These are phyloP conservation scores for Vitis amurensis DNA, from an alignment of 164 flowering plant species.

Conservation along the genomic window DNA sequence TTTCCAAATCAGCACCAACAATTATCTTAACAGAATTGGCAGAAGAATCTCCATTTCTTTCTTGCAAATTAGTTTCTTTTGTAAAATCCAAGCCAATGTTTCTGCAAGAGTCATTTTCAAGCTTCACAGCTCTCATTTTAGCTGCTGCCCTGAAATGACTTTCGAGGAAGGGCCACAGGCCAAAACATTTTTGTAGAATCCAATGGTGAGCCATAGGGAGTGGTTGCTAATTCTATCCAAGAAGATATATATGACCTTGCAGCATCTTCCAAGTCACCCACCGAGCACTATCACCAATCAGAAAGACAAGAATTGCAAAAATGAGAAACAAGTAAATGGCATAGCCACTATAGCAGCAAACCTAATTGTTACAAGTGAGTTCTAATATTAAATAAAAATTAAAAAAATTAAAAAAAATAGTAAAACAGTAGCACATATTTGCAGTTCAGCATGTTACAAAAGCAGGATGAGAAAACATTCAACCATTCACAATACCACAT, in stretches of 20 bases:
- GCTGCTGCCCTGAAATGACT: conserved; percentile 92
- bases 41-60: conserved; percentile 60
- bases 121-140: conserved; percentile 86
- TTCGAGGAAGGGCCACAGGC: conserved; percentile 89
- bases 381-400: not conserved
- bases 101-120: conserved; percentile 50
- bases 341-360: not conserved
- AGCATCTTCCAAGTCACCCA: conserved; percentile 67
- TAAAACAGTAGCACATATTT: not conserved
- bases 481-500: not conserved
- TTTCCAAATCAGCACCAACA: conserved; percentile 90
- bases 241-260: conserved; percentile 62
- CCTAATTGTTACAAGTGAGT: not conserved
- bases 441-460: no score
- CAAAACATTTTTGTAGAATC: conserved; percentile 94
- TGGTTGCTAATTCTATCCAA: conserved; percentile 85
- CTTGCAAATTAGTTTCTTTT: conserved; percentile 36
- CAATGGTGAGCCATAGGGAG: conserved; percentile 82
- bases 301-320: not conserved
- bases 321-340: not conserved
- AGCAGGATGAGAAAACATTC: not conserved
- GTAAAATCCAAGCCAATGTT: conserved; percentile 34
- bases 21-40: conserved; percentile 52
- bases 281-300: conserved; percentile 56
- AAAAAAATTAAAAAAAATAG: not conserved